Evolutionary conservation across 805 yeast species (phyloP), one percentile per base, ranked within the genome.

Genomic region (Wickerhamomyces alni): DNA sequence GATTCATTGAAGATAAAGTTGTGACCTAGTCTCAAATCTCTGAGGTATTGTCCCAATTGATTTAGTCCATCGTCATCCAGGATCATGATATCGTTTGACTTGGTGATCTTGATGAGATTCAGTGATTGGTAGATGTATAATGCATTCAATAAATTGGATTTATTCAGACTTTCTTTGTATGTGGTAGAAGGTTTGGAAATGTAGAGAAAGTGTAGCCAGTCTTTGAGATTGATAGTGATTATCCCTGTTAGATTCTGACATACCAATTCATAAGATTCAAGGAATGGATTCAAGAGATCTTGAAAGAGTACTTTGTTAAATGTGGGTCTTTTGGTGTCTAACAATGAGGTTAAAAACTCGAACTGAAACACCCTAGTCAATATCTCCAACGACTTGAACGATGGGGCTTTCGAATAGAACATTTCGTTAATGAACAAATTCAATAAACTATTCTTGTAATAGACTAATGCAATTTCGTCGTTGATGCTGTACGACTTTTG

Each of bases 241-340:
- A 51, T 44, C 15, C 44, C 45, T 19, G 15, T 29, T 5, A 51
- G 33, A 25, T 51, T 46, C 29, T 40, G 39, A 13, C 47, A 31
- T 2, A 43, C 52, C 2, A 51, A 18, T 25, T 51, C 55, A 38
- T 49, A 51, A 4, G 55, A 49, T 31, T 51, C 55, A 3, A 51
- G 31, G 38, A 51, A 49, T 15, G 55, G 55, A 24, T 49, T 41
- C 15, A 51, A 33, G 1, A 49, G 36, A 7, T 47, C 29, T 6
- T 34, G 29, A 19, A 51, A 49, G n/a, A 51, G 28, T 21, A 33
- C 13, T 6, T 31, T 11, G 11, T 46, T 44, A 22, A 26, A 26
- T 9, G 12, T 5, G 12, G 28, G 28, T 26, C 12, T 11, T 9
- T 8, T 26, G n/a, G 28, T 26, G 18, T 30, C 42, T 16, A 49